These are phyloP conservation scores for Nemania sp. DNA, from an alignment of 2,329 filamentous ascomycete genomes.

Conservation along the genomic window DNA sequence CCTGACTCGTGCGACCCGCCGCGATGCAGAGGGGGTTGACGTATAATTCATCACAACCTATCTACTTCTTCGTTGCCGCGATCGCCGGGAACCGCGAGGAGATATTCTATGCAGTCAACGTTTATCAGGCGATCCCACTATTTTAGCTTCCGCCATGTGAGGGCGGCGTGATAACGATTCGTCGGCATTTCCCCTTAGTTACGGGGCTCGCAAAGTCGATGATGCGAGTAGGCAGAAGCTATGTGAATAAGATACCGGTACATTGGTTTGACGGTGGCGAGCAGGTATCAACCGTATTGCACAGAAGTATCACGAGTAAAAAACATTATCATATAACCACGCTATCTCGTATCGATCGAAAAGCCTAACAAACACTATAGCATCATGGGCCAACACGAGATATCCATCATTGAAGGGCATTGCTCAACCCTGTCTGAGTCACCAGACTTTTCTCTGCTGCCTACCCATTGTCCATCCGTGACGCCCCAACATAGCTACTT, in stretches of 20 bases:
- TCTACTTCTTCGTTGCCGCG: background rate
- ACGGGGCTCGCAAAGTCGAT: background rate
- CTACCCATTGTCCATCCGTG: too few relatives aligned
- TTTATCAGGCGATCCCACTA: background rate
- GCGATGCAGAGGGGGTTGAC: slow-evolving; percentile 16
- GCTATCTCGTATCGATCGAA: background rate
- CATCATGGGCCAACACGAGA: background rate
- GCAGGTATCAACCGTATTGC: too few relatives aligned
- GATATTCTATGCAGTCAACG: too few relatives aligned
- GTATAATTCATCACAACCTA: slow-evolving; percentile 13
- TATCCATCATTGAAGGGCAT: too few relatives aligned
- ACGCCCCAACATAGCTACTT: background rate
- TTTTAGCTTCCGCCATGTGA: slow-evolving; percentile 7
- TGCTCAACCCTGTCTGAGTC: slow-evolving; percentile 12
- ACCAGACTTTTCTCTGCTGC: slow-evolving; percentile 6
- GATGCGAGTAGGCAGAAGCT: too few relatives aligned
- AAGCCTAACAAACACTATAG: slow-evolving; percentile 11
- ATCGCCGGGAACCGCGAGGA: background rate
- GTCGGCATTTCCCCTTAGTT: background rate
- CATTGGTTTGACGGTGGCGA: too few relatives aligned
- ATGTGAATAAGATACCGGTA: too few relatives aligned
- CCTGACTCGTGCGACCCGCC: slow-evolving; percentile 22
- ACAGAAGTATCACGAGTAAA: slow-evolving; percentile 1
- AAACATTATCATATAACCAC: slow-evolving; percentile 3
- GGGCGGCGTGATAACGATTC: slow-evolving; percentile 5